A percentile compares a stretch with the other conserved stretches of the same genome.
Conservation (phyloP, 805 yeast species). For the Limtongia smithiae region DNA sequence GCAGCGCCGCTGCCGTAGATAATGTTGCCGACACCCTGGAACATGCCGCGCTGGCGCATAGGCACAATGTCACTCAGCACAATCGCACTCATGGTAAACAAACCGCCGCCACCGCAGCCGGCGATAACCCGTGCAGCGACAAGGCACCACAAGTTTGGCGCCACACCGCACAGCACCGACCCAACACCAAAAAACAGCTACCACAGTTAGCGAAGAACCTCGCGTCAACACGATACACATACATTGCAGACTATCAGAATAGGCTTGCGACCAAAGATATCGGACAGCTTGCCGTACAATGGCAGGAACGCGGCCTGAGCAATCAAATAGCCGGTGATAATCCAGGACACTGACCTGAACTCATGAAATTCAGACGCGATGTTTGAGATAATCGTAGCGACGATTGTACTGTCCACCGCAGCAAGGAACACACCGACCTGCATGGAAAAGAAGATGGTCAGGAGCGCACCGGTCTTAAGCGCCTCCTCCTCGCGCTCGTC, state of each 20-base stretch:
- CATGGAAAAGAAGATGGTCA: constrained; percentile 24
- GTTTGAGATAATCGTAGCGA: constrained; percentile 50
- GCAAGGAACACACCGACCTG: constrained; percentile 47
- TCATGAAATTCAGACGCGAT: constrained; percentile 61
- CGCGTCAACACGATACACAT: constrained; percentile 47
- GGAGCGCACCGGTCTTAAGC: constrained; percentile 5
- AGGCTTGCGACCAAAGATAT: constrained; percentile 47
- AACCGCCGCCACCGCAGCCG: constrained; percentile 91
- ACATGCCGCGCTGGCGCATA: constrained; percentile 69
- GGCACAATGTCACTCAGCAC: constrained; percentile 74
- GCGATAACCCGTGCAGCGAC: constrained; percentile 56
- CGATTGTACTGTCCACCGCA: constrained; percentile 53
- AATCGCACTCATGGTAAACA: constrained; percentile 70
- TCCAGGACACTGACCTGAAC: constrained; percentile 58
- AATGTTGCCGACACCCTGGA: constrained; percentile 78
- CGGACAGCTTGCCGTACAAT: constrained; percentile 65
- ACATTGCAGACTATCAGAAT: constrained; percentile 44
- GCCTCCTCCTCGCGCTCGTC: constrained; percentile 16
- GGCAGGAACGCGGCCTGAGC: constrained; percentile 77
- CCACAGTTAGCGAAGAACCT: constrained; percentile 26
- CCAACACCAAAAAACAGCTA: constrained; percentile 47
- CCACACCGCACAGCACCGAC: constrained; percentile 48
- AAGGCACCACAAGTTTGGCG: constrained; percentile 39
- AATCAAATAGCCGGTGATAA: constrained; percentile 66
- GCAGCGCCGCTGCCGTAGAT: constrained; percentile 75